A percentile compares a stretch with the other conserved stretches of the same genome.
Evolutionary conservation across 805 yeast genomes (phyloP).

Genomic region (Torulaspora franciscae): DNA sequence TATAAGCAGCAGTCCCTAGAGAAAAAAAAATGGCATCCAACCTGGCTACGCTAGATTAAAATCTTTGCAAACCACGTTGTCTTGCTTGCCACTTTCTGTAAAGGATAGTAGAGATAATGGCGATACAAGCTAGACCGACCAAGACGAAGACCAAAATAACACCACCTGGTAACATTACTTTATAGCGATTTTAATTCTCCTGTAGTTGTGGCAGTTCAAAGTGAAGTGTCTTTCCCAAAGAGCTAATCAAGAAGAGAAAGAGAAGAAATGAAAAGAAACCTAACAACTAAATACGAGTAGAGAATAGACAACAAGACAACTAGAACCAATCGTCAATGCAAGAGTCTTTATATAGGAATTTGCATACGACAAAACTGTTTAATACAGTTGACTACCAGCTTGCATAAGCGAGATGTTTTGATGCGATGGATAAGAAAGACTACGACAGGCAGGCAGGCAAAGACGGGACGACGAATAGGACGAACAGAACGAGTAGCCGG

Average conservation of each 20-base stretch:
- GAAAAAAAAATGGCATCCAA: neutral
- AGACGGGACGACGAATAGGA: neutral
- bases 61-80: constrained; percentile 39
- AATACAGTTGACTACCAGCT: too few species aligned
- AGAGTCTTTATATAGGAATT: neutral
- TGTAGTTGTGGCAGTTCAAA: constrained; percentile 4
- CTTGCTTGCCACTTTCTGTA: constrained; percentile 36
- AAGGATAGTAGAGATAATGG: constrained; percentile 28
- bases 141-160: constrained; percentile 61
- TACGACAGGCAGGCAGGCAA: neutral
- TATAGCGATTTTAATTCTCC: constrained; percentile 6
- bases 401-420: too few species aligned
- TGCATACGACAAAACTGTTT: neutral
- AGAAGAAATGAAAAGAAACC: neutral
- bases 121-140: constrained; percentile 35
- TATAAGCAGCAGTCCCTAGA: neutral
- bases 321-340: too few species aligned
- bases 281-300: too few species aligned
- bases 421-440: neutral
- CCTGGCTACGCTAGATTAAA: constrained; percentile 18
- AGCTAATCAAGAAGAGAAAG: neutral
- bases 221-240: neutral
- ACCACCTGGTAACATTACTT: constrained; percentile 63
- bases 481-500: too few species aligned
- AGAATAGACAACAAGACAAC: too few species aligned